These are phyloP conservation scores for Toxoplasma gondii DNA, from an alignment of 169 alveolate species.

Conservation along the genomic window DNA sequence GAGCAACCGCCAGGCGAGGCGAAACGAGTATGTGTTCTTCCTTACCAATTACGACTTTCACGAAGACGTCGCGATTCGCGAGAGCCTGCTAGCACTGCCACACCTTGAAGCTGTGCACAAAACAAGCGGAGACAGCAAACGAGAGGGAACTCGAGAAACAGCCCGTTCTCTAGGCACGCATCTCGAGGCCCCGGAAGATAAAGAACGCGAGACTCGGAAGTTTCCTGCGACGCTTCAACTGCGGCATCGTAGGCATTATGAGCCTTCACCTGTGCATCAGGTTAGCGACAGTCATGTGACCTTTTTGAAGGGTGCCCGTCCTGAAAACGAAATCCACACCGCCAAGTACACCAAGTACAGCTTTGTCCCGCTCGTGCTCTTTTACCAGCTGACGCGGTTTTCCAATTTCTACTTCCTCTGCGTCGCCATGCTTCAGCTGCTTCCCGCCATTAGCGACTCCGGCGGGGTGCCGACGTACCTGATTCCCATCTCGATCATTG, in stretches of 20 bases:
- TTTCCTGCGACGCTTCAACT: background rate
- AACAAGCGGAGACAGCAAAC: no score
- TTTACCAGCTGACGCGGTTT: constrained; percentile 39
- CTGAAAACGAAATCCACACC: background rate
- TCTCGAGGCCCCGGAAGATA: background rate
- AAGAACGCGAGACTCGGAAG: background rate
- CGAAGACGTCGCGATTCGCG: constrained; percentile 13
- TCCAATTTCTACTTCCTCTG: constrained; percentile 59
- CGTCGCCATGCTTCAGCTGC: constrained; percentile 51
- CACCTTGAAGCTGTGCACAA: background rate
- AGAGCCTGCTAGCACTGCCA: background rate
- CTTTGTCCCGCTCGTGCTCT: constrained; percentile 15
- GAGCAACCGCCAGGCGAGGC: background rate
- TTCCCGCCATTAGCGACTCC: constrained; percentile 75
- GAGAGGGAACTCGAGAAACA: no score
- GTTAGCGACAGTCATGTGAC: background rate
- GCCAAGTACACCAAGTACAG: background rate
- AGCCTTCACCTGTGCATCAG: background rate
- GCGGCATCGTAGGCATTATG: background rate
- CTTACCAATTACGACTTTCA: background rate
- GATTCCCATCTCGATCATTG: constrained; percentile 89
- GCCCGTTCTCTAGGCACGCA: no score
- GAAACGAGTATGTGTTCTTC: background rate
- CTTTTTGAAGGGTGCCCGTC: background rate
- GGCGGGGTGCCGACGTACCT: constrained; percentile 88